A percentile compares a stretch with the other conserved stretches of the same genome.
phyloP scores from a whole-genome alignment of 495 filamentous ascomycete genomes.

The Tuber aestivum region DNA sequence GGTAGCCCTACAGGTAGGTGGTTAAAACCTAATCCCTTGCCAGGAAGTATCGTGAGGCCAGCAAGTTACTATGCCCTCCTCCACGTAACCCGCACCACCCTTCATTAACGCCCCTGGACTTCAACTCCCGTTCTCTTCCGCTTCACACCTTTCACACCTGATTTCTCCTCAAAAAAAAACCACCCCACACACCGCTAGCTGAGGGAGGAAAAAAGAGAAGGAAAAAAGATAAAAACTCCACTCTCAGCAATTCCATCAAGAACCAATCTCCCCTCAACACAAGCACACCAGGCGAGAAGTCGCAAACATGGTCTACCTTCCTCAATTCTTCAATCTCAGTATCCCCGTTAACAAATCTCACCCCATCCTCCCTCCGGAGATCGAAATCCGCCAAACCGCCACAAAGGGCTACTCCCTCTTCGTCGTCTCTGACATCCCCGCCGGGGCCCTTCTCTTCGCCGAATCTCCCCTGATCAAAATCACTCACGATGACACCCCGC shows the following conservation, averaged over 20 bases:
- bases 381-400: conserved; percentile 6
- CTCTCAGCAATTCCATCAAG: neutral
- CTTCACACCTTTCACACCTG: neutral
- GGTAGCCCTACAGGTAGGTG: neutral
- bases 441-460: conserved; percentile 9
- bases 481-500: neutral
- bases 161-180: neutral
- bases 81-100: neutral
- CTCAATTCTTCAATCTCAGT: conserved; percentile 3
- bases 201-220: neutral
- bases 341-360: conserved; percentile 1
- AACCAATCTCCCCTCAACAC: neutral
- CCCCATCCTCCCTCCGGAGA: conserved; percentile 14
- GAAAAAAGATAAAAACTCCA: neutral
- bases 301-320: conserved; percentile 3
- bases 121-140: neutral
- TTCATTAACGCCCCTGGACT: neutral
- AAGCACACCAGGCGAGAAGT: neutral
- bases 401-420: conserved; percentile 14
- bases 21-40: neutral
- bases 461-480: conserved; percentile 15
- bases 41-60: neutral
- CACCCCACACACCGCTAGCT: neutral
- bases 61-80: neutral
- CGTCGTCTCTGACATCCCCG: conserved; percentile 5